These are phyloP conservation scores for Neopestalotiopsis clavispora DNA, from an alignment of 2,329 filamentous ascomycete genomes.

Conservation along the genomic window DNA sequence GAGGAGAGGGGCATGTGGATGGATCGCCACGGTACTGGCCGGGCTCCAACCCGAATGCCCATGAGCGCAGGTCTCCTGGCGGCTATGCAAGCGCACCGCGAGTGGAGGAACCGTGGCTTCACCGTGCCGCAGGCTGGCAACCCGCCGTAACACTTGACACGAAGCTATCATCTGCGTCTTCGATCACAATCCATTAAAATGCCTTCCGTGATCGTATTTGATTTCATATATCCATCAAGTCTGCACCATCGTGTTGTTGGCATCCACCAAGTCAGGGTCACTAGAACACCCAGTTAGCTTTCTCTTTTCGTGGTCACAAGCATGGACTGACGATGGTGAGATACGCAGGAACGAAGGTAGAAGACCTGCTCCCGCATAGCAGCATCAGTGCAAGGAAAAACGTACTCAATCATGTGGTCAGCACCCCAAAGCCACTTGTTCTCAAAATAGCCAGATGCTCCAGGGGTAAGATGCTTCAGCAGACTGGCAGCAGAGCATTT, in stretches of 20 bases:
- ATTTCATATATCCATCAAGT: conserved; percentile 5
- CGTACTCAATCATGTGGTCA: conserved; percentile 57
- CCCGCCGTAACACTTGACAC: conserved; percentile 1
- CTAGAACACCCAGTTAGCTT: not conserved
- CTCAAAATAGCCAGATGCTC: conserved; percentile 52
- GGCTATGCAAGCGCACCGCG: conserved; percentile 3
- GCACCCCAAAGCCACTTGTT: conserved; percentile 70
- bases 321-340: too few relatives aligned
- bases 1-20: conserved; percentile 10
- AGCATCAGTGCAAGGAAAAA: not conserved
- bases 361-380: too few relatives aligned
- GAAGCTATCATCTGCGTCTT: not conserved
- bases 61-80: conserved; percentile 1
- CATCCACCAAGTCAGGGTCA: conserved; percentile 43
- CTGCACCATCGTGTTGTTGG: conserved; percentile 23
- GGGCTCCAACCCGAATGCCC: not conserved
- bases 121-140: conserved; percentile 9
- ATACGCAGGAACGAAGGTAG: too few relatives aligned
- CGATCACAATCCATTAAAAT: not conserved
- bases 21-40: conserved; percentile 5
- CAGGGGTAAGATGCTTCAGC: conserved; percentile 42
- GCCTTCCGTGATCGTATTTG: not conserved
- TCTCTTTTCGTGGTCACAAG: conserved; percentile 44
- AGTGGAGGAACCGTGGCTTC: conserved; percentile 6
- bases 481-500: not conserved